Evolutionary conservation across 1,139 yeast species (phyloP).

Genomic region (Candida sp.): DNA sequence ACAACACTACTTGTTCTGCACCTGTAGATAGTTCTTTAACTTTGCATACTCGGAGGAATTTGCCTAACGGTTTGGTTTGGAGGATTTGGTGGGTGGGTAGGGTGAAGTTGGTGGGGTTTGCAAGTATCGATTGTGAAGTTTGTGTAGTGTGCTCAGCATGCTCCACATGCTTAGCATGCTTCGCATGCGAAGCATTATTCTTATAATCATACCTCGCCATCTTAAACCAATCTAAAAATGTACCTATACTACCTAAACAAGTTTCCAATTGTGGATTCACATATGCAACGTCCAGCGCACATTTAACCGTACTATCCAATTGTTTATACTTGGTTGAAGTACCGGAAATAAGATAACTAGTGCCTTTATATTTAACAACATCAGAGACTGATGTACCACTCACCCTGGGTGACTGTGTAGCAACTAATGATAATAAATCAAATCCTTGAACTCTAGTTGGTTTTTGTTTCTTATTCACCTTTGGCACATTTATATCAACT

Average conservation of each 20-base stretch:
- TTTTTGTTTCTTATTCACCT: no score
- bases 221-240: constrained; percentile 2
- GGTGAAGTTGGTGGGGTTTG: background rate
- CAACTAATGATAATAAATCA: background rate
- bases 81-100: constrained; percentile 8
- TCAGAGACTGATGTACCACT: background rate
- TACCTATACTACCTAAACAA: background rate
- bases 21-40: constrained; percentile 1
- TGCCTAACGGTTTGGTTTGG: constrained; percentile 3
- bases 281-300: background rate
- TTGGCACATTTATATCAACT: background rate
- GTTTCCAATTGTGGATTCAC: background rate
- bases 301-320: background rate
- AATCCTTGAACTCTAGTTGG: background rate
- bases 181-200: background rate
- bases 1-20: constrained; percentile 4
- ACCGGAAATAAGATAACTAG: background rate
- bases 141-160: no score
- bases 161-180: no score
- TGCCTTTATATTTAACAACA: background rate
- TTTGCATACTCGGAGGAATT: constrained; percentile 5
- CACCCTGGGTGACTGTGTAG: background rate
- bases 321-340: background rate
- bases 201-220: background rate
- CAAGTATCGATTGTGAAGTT: constrained; percentile 1